Evolutionary conservation across 176 grass and related monocot genomes (phyloP).

Genomic region (Carex cristatella): DNA sequence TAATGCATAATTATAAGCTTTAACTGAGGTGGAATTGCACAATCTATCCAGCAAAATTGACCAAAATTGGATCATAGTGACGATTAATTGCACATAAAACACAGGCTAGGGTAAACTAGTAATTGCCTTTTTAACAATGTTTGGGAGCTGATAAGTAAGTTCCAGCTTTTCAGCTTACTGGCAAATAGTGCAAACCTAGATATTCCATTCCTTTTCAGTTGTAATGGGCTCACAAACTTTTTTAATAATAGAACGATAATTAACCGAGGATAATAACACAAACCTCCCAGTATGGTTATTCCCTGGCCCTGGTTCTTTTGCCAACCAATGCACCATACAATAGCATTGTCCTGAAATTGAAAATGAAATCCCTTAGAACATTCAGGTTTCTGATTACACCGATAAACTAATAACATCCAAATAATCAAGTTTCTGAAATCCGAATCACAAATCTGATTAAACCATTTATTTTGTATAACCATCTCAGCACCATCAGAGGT

Average conservation of each 20-base stretch:
- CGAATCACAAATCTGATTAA: too few species aligned
- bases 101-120: not conserved
- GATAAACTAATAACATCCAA: too few species aligned
- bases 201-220: not conserved
- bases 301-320: conserved; percentile 75
- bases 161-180: not conserved
- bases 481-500: too few species aligned
- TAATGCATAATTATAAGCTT: not conserved
- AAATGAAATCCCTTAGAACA: conserved; percentile 11
- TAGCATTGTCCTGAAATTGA: conserved; percentile 54
- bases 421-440: too few species aligned
- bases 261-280: not conserved
- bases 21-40: not conserved
- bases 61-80: not conserved
- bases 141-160: not conserved
- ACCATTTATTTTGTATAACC: too few species aligned
- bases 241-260: not conserved
- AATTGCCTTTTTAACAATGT: not conserved
- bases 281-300: conserved; percentile 94
- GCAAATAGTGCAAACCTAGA: not conserved
- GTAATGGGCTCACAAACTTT: not conserved
- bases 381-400: not conserved
- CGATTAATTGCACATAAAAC: not conserved
- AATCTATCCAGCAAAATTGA: not conserved
- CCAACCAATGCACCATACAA: conserved; percentile 96